These are phyloP conservation scores for Carex pumila DNA, from an alignment of 176 grass and related monocot genomes.

Conservation along the genomic window DNA sequence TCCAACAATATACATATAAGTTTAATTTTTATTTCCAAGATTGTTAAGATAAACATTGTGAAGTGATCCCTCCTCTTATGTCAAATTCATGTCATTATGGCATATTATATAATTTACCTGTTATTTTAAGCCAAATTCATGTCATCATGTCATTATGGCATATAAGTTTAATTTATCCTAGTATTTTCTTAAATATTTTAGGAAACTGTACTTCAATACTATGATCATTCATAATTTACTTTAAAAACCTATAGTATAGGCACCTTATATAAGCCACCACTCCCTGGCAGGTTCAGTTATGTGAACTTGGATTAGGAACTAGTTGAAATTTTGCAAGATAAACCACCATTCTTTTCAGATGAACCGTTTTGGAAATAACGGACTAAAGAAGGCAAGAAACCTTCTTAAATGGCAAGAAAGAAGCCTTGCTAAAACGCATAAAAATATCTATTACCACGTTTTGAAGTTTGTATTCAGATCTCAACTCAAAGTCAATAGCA, in stretches of 20 bases:
- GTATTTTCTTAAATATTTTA: neutral
- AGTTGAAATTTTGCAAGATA: neutral
- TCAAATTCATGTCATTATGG: neutral
- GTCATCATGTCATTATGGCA: too few species aligned
- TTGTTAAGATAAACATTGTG: neutral
- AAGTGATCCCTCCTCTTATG: neutral
- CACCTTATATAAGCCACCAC: neutral
- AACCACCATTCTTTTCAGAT: neutral
- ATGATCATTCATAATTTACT: neutral
- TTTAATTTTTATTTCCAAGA: neutral
- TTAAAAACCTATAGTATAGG: neutral
- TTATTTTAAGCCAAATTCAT: too few species aligned
- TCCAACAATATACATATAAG: neutral
- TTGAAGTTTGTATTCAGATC: neutral
- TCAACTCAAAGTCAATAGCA: neutral
- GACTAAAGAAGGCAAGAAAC: neutral
- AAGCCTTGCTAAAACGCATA: neutral
- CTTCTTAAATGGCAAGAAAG: neutral
- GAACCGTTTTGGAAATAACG: neutral
- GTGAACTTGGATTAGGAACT: neutral
- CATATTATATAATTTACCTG: neutral
- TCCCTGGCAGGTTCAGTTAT: neutral
- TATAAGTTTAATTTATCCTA: neutral
- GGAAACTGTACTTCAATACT: neutral
- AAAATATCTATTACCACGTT: conserved; percentile 3